Percentiles rank a stretch among this genome's conserved stretches.
These are phyloP conservation scores for Spathaspora gorwiae DNA, from an alignment of 805 yeast genomes.

Conservation along the genomic window DNA sequence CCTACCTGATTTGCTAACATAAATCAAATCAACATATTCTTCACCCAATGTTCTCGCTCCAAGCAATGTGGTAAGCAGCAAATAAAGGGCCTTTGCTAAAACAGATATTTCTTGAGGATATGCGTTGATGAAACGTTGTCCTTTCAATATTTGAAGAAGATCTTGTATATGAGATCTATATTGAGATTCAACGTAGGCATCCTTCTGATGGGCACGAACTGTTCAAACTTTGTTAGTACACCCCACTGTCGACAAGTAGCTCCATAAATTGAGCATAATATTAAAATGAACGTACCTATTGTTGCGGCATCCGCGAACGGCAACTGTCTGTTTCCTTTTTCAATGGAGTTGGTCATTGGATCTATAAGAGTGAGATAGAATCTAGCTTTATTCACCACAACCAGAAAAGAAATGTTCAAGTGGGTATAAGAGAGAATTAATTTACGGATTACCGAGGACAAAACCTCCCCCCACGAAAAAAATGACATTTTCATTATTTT, in stretches of 20 bases:
- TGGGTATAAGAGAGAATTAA: no score
- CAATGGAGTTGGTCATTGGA: neutral
- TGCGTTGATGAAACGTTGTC: slow-evolving; percentile 60
- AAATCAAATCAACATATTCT: slow-evolving; percentile 80
- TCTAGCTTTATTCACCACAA: no score
- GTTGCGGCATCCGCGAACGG: slow-evolving; percentile 87
- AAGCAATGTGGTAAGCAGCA: slow-evolving; percentile 67
- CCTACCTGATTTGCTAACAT: slow-evolving; percentile 52
- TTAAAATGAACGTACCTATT: slow-evolving; percentile 49
- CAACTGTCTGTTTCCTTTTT: slow-evolving; percentile 15
- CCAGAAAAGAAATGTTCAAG: no score
- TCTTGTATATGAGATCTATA: slow-evolving; percentile 54
- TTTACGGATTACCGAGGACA: no score
- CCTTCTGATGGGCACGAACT: slow-evolving; percentile 90
- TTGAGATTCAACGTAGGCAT: slow-evolving; percentile 60
- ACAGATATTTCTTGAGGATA: slow-evolving; percentile 60
- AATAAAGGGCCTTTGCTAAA: slow-evolving; percentile 55
- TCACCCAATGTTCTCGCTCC: slow-evolving; percentile 89
- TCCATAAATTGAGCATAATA: neutral
- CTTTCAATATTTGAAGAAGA: slow-evolving; percentile 49
- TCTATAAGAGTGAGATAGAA: no score
- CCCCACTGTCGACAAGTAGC: neutral
- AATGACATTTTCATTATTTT: no score
- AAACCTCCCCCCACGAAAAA: no score
- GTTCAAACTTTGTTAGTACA: slow-evolving; percentile 18